A percentile compares a stretch with the other conserved stretches of the same genome.
phyloP scores from a whole-genome alignment of 2,329 filamentous ascomycete genomes.

The Ophioceras dolichostomum region DNA sequence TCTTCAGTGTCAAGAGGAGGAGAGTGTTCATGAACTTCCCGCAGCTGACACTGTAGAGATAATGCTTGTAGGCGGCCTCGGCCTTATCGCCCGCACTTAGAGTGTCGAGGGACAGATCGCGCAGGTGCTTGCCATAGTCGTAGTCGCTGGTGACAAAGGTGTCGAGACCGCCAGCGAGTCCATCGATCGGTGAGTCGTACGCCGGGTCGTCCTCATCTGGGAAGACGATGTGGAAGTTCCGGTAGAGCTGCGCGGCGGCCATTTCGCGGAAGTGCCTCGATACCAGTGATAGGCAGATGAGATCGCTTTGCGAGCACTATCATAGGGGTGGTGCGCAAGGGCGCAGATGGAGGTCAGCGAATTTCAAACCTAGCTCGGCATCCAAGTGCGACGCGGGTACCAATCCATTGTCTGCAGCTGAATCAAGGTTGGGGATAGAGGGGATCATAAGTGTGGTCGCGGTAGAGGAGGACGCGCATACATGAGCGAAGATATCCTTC shows the following conservation, averaged over 20 bases:
- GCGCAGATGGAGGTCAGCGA: not conserved
- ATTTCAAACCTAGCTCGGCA: too few relatives aligned
- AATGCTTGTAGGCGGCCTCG: slow-evolving; percentile 40
- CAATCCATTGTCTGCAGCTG: slow-evolving; percentile 1
- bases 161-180: slow-evolving; percentile 44
- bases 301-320: slow-evolving; percentile 38
- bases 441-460: too few relatives aligned
- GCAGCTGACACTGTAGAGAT: slow-evolving; percentile 40
- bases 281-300: slow-evolving; percentile 45
- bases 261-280: slow-evolving; percentile 45
- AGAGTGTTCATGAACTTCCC: slow-evolving; percentile 54
- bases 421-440: slow-evolving; percentile 4
- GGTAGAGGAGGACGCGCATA: too few relatives aligned
- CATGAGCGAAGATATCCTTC: slow-evolving; percentile 33
- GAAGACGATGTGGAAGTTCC: slow-evolving; percentile 47
- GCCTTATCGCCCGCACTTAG: slow-evolving; percentile 37
- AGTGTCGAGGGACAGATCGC: slow-evolving; percentile 43
- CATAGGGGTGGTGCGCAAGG: not conserved
- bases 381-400: too few relatives aligned
- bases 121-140: slow-evolving; percentile 46
- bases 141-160: slow-evolving; percentile 52
- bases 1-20: slow-evolving; percentile 41
- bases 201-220: slow-evolving; percentile 42
- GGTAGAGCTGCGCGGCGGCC: slow-evolving; percentile 45
- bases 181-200: slow-evolving; percentile 41